phyloP scores from a whole-genome alignment of 257 asterid species.

The Anisodus tanguticus region DNA sequence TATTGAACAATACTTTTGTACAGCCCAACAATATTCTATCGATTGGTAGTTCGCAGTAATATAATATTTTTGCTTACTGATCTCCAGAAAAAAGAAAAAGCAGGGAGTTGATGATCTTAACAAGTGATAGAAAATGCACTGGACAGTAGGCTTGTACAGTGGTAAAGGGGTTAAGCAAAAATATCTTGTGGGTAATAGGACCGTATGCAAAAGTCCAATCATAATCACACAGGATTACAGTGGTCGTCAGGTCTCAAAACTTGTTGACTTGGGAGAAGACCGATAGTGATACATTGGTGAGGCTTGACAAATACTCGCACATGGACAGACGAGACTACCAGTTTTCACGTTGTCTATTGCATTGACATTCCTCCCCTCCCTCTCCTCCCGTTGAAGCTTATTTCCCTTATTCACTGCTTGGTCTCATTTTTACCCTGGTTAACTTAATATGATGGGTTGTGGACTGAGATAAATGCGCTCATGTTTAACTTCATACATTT shows the following conservation, averaged over 20 bases:
- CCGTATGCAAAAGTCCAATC: neutral
- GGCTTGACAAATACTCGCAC: neutral
- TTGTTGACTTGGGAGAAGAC: slow-evolving; percentile 13
- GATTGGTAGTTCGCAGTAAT: neutral
- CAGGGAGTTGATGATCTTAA: slow-evolving; percentile 9
- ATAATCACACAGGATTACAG: neutral
- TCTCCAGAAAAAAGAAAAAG: neutral
- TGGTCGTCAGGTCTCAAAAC: neutral
- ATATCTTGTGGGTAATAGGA: neutral
- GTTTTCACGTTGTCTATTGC: neutral
- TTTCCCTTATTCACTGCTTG: slow-evolving; percentile 4
- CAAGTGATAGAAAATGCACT: neutral
- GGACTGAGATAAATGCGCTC: neutral
- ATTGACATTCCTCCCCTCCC: slow-evolving; percentile 10
- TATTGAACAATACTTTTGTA: neutral
- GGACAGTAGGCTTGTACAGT: slow-evolving; percentile 16
- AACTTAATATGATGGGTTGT: slow-evolving; percentile 20
- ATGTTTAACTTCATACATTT: slow-evolving; percentile 3
- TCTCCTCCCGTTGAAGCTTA: neutral
- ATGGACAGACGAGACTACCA: neutral
- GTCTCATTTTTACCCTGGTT: slow-evolving; percentile 6
- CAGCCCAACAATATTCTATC: neutral
- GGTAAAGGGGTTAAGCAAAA: neutral
- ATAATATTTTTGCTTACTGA: slow-evolving; percentile 18
- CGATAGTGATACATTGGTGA: neutral